Conservation (phyloP, 176 grass and related monocot species). For the Poa pratensis region DNA sequence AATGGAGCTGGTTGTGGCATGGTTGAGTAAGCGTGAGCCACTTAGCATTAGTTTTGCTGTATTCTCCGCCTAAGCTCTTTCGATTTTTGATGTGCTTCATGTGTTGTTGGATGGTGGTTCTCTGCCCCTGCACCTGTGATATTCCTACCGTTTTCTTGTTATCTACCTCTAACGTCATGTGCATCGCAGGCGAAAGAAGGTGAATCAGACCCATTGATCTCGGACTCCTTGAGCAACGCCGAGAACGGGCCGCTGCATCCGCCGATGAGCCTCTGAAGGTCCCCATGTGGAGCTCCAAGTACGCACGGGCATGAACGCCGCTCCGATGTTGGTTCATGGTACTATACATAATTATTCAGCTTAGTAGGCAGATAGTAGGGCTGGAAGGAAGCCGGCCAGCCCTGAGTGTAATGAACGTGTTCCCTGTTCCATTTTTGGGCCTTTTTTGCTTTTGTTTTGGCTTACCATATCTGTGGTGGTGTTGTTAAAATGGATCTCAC, state of each 20-base stretch:
- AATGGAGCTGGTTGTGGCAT: not conserved
- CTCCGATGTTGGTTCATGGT: not conserved
- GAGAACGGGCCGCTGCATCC: constrained; percentile 55
- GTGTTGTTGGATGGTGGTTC: not conserved
- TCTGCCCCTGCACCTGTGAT: not conserved
- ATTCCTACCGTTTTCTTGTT: not conserved
- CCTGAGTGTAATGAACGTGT: constrained; percentile 53
- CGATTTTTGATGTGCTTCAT: not conserved
- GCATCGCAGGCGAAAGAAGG: constrained; percentile 62
- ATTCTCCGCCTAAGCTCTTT: not conserved
- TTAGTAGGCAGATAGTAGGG: constrained; percentile 55
- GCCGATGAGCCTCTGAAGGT: constrained; percentile 69
- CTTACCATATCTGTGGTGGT: constrained; percentile 40
- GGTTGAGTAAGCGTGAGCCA: not conserved
- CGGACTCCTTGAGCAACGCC: constrained; percentile 57
- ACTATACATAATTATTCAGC: constrained; percentile 53
- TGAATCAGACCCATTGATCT: constrained; percentile 79
- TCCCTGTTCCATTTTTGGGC: constrained; percentile 54
- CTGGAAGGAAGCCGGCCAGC: constrained; percentile 63
- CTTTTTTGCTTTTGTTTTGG: not conserved
- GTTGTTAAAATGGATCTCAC: constrained; percentile 64
- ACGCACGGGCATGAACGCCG: constrained; percentile 57
- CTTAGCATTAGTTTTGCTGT: not conserved
- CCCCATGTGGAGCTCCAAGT: constrained; percentile 78
- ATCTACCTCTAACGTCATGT: not conserved